These are phyloP conservation scores for Sugiyamaella mastotermitis DNA, from an alignment of 805 yeast genomes.

Conservation along the genomic window DNA sequence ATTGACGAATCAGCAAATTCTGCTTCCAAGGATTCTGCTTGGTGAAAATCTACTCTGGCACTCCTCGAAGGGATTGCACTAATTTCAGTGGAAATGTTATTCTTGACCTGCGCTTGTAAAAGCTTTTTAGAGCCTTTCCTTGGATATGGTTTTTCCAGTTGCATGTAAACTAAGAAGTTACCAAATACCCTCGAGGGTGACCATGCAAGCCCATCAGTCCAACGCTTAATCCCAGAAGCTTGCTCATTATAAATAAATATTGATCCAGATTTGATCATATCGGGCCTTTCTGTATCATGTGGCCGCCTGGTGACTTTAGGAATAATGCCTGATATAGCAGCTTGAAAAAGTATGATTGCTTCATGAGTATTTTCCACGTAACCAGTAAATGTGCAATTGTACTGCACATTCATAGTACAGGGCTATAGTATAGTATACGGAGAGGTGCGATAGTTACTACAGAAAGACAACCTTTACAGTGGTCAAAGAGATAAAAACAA, in stretches of 20 bases:
- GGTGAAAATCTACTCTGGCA: conserved; percentile 29
- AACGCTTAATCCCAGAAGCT: conserved; percentile 74
- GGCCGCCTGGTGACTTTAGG: conserved; percentile 71
- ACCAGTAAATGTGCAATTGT: conserved; percentile 67
- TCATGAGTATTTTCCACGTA: conserved; percentile 78
- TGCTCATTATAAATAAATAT: conserved; percentile 83
- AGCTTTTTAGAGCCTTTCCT: not conserved
- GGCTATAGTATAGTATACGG: too few species aligned
- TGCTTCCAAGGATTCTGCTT: conserved; percentile 54
- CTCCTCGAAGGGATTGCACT: not conserved
- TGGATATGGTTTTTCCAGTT: conserved; percentile 42
- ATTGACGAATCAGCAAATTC: too few species aligned
- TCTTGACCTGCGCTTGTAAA: not conserved
- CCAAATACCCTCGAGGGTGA: conserved; percentile 86
- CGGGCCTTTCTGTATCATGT: conserved; percentile 65
- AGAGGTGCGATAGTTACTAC: too few species aligned
- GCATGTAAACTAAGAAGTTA: conserved; percentile 76
- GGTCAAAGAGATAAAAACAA: too few species aligned
- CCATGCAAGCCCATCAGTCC: conserved; percentile 97
- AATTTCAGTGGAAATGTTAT: not conserved
- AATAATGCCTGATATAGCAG: conserved; percentile 57
- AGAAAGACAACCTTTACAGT: too few species aligned
- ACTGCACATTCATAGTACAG: too few species aligned
- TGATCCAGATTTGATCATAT: conserved; percentile 66
- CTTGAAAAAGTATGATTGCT: conserved; percentile 75